phyloP scores from a whole-genome alignment of 257 asterid species.

The Scutellaria baicalensis region DNA sequence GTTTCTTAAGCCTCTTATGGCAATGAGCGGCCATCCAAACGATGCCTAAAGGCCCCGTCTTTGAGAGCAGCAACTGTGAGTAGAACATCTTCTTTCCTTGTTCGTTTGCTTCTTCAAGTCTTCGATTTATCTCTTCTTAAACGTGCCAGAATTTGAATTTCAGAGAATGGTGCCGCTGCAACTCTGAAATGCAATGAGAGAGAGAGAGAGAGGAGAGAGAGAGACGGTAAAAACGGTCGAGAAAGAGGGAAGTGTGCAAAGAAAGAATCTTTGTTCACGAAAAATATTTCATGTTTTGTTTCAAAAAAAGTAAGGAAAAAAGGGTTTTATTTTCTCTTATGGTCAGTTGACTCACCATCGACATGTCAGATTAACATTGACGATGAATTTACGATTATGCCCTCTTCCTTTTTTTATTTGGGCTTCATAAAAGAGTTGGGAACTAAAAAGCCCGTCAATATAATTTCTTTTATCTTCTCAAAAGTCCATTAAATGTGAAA shows the following conservation, averaged over 20 bases:
- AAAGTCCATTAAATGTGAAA: no score
- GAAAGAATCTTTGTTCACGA: slow-evolving; percentile 10
- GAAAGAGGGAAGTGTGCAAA: slow-evolving; percentile 11
- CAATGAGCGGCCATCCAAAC: slow-evolving; percentile 97
- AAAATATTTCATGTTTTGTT: neutral
- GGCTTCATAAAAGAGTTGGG: neutral
- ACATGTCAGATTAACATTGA: neutral
- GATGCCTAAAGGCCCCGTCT: slow-evolving; percentile 63
- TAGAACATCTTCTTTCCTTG: slow-evolving; percentile 44
- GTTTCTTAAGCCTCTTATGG: slow-evolving; percentile 46
- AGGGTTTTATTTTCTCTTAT: neutral
- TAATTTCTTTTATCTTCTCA: no score
- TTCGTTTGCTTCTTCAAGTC: neutral
- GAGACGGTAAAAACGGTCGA: slow-evolving; percentile 23
- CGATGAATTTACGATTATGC: neutral
- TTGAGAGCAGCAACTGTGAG: slow-evolving; percentile 66
- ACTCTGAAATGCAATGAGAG: neutral
- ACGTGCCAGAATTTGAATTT: neutral
- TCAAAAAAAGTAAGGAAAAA: neutral
- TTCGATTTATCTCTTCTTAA: neutral
- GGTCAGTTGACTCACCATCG: neutral
- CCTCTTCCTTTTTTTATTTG: neutral
- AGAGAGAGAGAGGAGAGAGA: neutral
- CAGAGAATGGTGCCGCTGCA: slow-evolving; percentile 1
- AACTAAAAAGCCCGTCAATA: neutral